These are phyloP conservation scores for Breynia disticha DNA, from an alignment of 441 rosid species.

Conservation along the genomic window DNA sequence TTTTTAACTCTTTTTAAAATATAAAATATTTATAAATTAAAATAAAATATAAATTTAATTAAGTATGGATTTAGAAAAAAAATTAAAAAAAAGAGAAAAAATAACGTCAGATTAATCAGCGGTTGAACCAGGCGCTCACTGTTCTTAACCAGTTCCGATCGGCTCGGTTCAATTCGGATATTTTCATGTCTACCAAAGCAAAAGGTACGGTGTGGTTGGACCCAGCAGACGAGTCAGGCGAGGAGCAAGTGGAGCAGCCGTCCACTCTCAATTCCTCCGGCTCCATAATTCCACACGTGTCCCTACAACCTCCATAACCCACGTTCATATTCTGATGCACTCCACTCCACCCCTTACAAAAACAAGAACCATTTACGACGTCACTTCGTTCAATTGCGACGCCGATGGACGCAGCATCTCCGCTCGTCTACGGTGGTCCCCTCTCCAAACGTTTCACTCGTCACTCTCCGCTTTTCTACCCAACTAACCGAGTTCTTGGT, in stretches of 20 bases:
- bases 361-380: not conserved
- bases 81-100: no score
- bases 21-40: no score
- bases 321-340: not conserved
- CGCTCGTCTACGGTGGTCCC: slow-evolving; percentile 57
- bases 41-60: no score
- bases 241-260: not conserved
- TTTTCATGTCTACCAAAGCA: no score
- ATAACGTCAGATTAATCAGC: no score
- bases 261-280: not conserved
- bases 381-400: not conserved
- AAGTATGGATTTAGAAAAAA: no score
- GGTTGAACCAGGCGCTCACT: no score
- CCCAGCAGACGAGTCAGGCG: not conserved
- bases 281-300: slow-evolving; percentile 59
- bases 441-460: slow-evolving; percentile 29
- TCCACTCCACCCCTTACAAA: not conserved
- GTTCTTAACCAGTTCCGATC: no score
- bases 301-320: slow-evolving; percentile 24
- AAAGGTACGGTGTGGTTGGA: no score
- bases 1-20: no score
- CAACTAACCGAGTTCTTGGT: slow-evolving; percentile 34
- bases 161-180: no score
- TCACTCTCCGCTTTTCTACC: slow-evolving; percentile 31
- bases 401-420: slow-evolving; percentile 65